These are phyloP conservation scores for Suillus fuscotomentosus DNA, from an alignment of 768 basidiomycete genomes.

Conservation along the genomic window DNA sequence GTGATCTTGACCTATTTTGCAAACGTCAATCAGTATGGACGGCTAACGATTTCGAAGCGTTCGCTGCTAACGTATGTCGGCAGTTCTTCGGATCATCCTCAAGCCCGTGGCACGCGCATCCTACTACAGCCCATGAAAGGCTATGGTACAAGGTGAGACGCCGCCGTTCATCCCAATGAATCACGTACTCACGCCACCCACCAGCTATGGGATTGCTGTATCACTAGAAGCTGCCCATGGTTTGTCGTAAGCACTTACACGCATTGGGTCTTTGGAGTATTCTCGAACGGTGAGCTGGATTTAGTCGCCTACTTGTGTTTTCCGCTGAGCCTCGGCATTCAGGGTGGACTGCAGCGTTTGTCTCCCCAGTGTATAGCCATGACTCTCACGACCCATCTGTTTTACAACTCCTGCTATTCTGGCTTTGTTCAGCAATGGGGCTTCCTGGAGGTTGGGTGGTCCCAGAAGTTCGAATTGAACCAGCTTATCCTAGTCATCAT, in stretches of 20 bases:
- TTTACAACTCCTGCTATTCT: slow-evolving; percentile 50
- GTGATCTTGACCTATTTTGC: slow-evolving; percentile 35
- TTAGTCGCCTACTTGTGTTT: neutral
- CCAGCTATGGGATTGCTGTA: slow-evolving; percentile 41
- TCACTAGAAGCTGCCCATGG: slow-evolving; percentile 32
- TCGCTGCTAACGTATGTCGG: slow-evolving; percentile 11
- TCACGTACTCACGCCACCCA: neutral
- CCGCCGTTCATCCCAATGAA: slow-evolving; percentile 7
- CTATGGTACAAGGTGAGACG: slow-evolving; percentile 52
- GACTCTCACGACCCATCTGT: slow-evolving; percentile 45
- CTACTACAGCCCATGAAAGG: slow-evolving; percentile 34
- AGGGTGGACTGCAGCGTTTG: slow-evolving; percentile 57
- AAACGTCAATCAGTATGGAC: slow-evolving; percentile 20
- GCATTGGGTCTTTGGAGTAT: slow-evolving; percentile 43
- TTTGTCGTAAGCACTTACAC: slow-evolving; percentile 44
- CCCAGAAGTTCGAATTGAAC: slow-evolving; percentile 23
- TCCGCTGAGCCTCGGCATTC: slow-evolving; percentile 11
- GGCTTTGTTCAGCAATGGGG: slow-evolving; percentile 54
- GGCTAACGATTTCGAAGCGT: neutral
- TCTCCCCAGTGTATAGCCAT: slow-evolving; percentile 43
- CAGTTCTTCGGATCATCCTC: slow-evolving; percentile 16
- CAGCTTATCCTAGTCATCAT: slow-evolving; percentile 18
- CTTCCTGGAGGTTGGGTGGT: slow-evolving; percentile 30
- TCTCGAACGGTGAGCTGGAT: slow-evolving; percentile 34
- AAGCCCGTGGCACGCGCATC: slow-evolving; percentile 21